Percentiles rank a stretch among this genome's conserved stretches.
These are phyloP conservation scores for Oxytropis ochrocephala DNA, from an alignment of 306 rosid species.

Conservation along the genomic window DNA sequence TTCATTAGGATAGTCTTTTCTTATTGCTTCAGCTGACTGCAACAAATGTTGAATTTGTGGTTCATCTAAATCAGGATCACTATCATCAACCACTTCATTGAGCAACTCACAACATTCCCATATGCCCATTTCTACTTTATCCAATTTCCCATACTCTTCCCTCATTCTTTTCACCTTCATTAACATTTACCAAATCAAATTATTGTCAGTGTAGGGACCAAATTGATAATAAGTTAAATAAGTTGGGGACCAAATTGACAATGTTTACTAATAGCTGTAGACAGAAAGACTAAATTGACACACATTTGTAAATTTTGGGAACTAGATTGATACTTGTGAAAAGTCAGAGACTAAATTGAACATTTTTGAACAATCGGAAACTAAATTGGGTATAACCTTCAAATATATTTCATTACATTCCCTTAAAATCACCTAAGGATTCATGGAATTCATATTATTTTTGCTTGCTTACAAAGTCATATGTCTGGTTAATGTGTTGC, in stretches of 20 bases:
- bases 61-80: constrained; percentile 35
- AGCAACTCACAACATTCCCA: constrained; percentile 44
- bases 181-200: background rate
- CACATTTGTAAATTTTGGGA: too few relatives aligned
- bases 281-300: too few relatives aligned
- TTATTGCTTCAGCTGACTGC: constrained; percentile 27
- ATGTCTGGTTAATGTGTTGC: constrained; percentile 38
- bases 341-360: too few relatives aligned
- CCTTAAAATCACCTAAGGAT: background rate
- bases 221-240: too few relatives aligned
- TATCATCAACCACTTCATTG: constrained; percentile 32
- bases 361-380: too few relatives aligned
- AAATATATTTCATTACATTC: background rate
- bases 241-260: too few relatives aligned
- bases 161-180: constrained; percentile 33
- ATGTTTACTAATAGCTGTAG: too few relatives aligned
- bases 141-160: constrained; percentile 29
- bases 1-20: constrained; percentile 29
- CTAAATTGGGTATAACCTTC: too few relatives aligned
- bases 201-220: too few relatives aligned
- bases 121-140: constrained; percentile 40
- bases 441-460: too few relatives aligned
- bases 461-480: constrained; percentile 29
- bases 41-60: constrained; percentile 32
- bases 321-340: too few relatives aligned